Evolutionary conservation across 176 grass and related monocot genomes (phyloP).

Genomic region (Microstegium vimineum): DNA sequence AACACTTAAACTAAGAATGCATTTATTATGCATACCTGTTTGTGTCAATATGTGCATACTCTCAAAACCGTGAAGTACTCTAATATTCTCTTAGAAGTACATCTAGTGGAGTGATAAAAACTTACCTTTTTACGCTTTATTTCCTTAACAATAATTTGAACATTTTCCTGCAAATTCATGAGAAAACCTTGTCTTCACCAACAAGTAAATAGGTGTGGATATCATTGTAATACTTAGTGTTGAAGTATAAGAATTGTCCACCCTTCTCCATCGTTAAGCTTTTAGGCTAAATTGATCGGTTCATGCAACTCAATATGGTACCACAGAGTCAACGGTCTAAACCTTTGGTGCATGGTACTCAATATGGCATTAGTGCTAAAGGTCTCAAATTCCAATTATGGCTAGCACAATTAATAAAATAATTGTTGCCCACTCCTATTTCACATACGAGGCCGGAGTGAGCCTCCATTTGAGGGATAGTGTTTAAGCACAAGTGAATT

Average conservation of each 20-base stretch:
- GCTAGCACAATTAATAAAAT: neutral
- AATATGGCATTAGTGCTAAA: neutral
- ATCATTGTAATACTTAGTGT: neutral
- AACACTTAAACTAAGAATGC: slow-evolving; percentile 8
- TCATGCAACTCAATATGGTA: neutral
- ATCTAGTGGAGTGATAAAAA: neutral
- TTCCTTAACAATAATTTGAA: neutral
- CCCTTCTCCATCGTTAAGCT: neutral
- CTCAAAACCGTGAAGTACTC: neutral
- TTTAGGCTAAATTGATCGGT: neutral
- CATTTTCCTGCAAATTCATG: neutral
- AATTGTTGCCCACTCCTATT: neutral
- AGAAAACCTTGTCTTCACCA: neutral
- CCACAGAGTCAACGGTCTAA: neutral
- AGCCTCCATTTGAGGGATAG: neutral
- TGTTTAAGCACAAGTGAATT: neutral
- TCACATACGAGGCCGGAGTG: neutral
- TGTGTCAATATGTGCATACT: neutral
- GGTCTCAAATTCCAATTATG: neutral
- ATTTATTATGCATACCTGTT: neutral
- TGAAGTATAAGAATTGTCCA: neutral
- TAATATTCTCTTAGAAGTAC: neutral
- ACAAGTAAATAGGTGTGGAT: neutral
- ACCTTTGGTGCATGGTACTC: neutral
- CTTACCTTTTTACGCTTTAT: neutral